These are phyloP conservation scores for Phytophthora pseudosyringae DNA, from an alignment of 352 stramenopile genomes.

Conservation along the genomic window DNA sequence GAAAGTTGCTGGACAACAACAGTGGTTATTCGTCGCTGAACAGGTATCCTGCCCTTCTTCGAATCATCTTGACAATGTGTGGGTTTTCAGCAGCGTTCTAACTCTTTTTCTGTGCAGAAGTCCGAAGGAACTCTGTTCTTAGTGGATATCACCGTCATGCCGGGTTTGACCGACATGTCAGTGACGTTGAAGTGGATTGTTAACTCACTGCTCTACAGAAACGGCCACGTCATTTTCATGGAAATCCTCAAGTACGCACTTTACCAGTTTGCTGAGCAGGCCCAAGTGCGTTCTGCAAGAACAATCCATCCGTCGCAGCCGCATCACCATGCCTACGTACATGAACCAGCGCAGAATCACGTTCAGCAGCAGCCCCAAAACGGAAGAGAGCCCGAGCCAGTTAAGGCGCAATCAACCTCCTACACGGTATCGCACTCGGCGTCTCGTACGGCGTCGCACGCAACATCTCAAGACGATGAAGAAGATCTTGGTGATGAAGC, in stretches of 20 bases:
- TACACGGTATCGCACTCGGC: constrained; percentile 20
- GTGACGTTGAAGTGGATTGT: constrained; percentile 91
- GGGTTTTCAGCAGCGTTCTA: constrained; percentile 2
- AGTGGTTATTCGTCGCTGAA: constrained; percentile 81
- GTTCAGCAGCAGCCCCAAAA: constrained; percentile 26
- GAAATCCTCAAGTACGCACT: constrained; percentile 82
- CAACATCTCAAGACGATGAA: constrained; percentile 42
- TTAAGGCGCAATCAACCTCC: constrained; percentile 22
- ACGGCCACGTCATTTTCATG: constrained; percentile 84
- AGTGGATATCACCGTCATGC: constrained; percentile 81
- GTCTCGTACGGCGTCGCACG: constrained; percentile 36
- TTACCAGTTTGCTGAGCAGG: constrained; percentile 62
- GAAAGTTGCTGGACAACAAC: constrained; percentile 79
- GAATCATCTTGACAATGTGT: not conserved
- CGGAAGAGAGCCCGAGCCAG: constrained; percentile 30
- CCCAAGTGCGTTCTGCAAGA: constrained; percentile 24
- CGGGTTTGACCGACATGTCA: constrained; percentile 77
- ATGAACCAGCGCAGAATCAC: constrained; percentile 22
- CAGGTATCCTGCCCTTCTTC: constrained; percentile 51
- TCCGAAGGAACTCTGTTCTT: constrained; percentile 84
- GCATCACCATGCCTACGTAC: constrained; percentile 17
- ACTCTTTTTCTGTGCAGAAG: constrained; percentile 43
- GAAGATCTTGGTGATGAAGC: constrained; percentile 45
- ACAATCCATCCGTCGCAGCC: constrained; percentile 23
- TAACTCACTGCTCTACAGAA: constrained; percentile 86